Evolutionary conservation across 495 filamentous ascomycete genomes (phyloP), one percentile per base, ranked within the genome.

Genomic region (Lentithecium fluviatile): DNA sequence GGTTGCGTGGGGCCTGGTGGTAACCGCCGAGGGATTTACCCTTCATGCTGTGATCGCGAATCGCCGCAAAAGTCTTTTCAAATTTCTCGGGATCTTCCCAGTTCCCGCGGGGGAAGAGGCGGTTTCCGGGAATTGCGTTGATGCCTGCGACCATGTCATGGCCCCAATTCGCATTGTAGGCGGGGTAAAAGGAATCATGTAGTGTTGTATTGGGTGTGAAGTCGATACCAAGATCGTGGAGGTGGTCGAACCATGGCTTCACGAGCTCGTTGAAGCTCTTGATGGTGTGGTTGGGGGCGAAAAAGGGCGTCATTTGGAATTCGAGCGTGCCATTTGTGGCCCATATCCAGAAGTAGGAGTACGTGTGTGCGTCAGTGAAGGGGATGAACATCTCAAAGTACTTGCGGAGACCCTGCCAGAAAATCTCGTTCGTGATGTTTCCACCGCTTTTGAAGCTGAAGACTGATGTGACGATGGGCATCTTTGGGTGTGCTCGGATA

Each of bases 321-420:
- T 11, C 45, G 3, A 55, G n/a, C 1, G 37, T 36, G 6, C 5
- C 4, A 42, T n/a, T 10, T 56, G 11, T 52, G 29, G 12, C 17
- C 8, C 2, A 56, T 17, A 57, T 45, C 20, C 20, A 62, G 46
- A 51, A 59, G 38, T 37, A 59, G 12, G 25, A 47, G 32, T 62
- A 62, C 8, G 42, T 48, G 3, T 42, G 13, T 42, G 24, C 24
- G 19, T 56, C 19, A n/a, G 36, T 26, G 36, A 45, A 46, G 3
- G 38, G 36, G 13, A 46, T 45, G n/a, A 45, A 45, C 17, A 46
- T 43, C 15, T 56, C 20, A 11, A 19, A 56, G n/a, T 46, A 56
- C 13, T 21, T 34, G n/a, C 38, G n/a, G 3, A 56, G 15, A 24
- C 15, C 38, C 2, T 23, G 4, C 52, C 52, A 56, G 36, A 56